Base-by-base conservation (phyloP, 228 moss, liverwort and hornwort species). In the Sphagnum fallax region DNA sequence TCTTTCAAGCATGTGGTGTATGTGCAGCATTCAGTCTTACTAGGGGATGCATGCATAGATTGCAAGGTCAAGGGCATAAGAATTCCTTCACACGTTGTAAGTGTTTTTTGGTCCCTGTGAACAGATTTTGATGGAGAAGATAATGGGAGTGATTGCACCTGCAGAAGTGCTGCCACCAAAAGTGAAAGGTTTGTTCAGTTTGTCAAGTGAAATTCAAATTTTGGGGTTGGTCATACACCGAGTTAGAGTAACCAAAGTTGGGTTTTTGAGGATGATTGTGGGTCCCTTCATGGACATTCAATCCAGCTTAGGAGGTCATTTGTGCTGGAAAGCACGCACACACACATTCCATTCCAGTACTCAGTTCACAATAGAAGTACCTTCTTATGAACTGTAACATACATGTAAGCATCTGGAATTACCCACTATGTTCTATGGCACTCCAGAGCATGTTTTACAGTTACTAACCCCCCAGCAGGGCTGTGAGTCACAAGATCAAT, bases 121-220 rank as follows among this genome's bases (percentile, higher is more conserved):
- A 51, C 84, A 98, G 98, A 84, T 92, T 64, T 86, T 98, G 50
- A 92, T 93, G 98, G 98, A 98, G 75, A 98, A 98, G 83, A 98
- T 98, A 72, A 88, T 94, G 92, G 92, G 90, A 81, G 83, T 98
- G 74, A 84, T 98, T 77, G 78, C 80, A 68, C 90, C 98, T 65
- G 69, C 78, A 62, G 98, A 94, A 68, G 90, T 85, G 81, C 84
- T 83, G 61, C 70, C 89, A 32, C 64, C 76, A 49, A 48, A 64
- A 60, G 74, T 53, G 16, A 84, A 77, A 48, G 80, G 83, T 83
- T 60, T 11, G 12, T 15, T 60, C 59, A 32, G 32, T 32, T 60
- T 9, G 68, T 6, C 10, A 5, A 52, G 10, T 50, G 52, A 8
- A 52, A 5, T 53, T 12, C 14, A 16, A 10, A 11, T 68, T 32